Percentiles rank a stretch among this genome's conserved stretches.
phyloP scores from a whole-genome alignment of 225 moss, liverwort and hornwort genomes.

The Marchantia polymorpha region DNA sequence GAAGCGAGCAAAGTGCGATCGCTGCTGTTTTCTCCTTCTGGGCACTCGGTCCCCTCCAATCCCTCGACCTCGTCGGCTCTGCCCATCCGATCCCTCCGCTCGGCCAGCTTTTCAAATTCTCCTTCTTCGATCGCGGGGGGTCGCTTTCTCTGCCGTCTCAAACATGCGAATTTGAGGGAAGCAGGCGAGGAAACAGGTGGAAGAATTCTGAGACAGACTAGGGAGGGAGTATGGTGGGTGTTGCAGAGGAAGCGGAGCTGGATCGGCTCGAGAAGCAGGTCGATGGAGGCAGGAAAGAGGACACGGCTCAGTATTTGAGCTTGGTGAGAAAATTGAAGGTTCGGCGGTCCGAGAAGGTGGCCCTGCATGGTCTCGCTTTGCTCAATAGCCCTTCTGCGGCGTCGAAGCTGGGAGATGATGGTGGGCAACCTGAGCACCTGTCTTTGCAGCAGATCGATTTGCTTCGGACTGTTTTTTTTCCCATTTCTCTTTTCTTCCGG shows the following conservation, averaged over 20 bases:
- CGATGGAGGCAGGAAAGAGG: constrained; percentile 74
- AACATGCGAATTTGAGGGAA: no score
- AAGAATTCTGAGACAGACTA: no score
- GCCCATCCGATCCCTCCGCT: no score
- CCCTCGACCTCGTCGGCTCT: no score
- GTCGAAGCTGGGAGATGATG: constrained; percentile 80
- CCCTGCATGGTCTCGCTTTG: constrained; percentile 60
- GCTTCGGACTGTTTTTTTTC: neutral
- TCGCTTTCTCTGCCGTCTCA: no score
- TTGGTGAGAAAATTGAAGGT: constrained; percentile 71
- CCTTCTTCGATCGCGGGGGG: no score
- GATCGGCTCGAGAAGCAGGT: constrained; percentile 83
- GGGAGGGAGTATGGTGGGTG: constrained; percentile 44
- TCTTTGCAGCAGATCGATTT: neutral
- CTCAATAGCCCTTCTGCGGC: constrained; percentile 61
- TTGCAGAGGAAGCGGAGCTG: constrained; percentile 68
- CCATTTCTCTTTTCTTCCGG: neutral
- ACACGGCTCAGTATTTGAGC: constrained; percentile 62
- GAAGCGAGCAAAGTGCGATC: no score
- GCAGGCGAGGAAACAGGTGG: no score
- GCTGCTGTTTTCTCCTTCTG: no score
- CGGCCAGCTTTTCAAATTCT: no score
- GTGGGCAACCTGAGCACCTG: constrained; percentile 29
- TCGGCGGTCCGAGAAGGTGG: constrained; percentile 60
- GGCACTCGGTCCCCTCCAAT: no score